These are phyloP conservation scores for Filosporella fistucella DNA, from an alignment of 495 filamentous ascomycete genomes.

Conservation along the genomic window DNA sequence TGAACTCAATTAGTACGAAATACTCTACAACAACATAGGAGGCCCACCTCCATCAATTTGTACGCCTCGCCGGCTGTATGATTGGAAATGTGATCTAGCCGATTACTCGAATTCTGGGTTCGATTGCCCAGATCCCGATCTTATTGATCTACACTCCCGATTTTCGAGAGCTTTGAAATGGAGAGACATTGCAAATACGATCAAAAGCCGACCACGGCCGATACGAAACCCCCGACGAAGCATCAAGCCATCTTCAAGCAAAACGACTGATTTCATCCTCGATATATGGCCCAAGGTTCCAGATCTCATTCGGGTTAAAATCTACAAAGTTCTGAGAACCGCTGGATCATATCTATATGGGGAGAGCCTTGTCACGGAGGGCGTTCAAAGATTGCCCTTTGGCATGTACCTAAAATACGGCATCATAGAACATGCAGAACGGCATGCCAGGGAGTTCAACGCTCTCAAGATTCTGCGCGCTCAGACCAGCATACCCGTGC, in stretches of 20 bases:
- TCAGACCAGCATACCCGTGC: conserved; percentile 26
- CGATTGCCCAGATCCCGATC: neutral
- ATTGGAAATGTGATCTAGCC: conserved; percentile 2
- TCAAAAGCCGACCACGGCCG: neutral
- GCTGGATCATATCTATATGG: conserved; percentile 24
- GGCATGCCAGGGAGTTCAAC: neutral
- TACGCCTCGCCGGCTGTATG: neutral
- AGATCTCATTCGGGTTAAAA: conserved; percentile 7
- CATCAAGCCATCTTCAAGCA: neutral
- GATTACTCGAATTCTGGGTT: conserved; percentile 4
- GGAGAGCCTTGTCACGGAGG: neutral
- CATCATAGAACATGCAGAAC: neutral
- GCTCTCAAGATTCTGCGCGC: conserved; percentile 23
- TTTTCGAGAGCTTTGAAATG: conserved; percentile 4
- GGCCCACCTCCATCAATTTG: neutral
- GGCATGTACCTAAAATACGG: conserved; percentile 30
- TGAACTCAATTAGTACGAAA: neutral
- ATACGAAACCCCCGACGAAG: neutral
- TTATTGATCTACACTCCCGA: conserved; percentile 3
- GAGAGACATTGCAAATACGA: neutral
- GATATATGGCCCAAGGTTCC: conserved; percentile 22
- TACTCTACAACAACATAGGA: conserved; percentile 5
- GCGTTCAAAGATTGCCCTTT: conserved; percentile 27
- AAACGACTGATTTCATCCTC: conserved; percentile 4
- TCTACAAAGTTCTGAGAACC: conserved; percentile 22